Conservation (phyloP, 1,284 basidiomycete genomes). For the Cryptococcus maquisensis region DNA sequence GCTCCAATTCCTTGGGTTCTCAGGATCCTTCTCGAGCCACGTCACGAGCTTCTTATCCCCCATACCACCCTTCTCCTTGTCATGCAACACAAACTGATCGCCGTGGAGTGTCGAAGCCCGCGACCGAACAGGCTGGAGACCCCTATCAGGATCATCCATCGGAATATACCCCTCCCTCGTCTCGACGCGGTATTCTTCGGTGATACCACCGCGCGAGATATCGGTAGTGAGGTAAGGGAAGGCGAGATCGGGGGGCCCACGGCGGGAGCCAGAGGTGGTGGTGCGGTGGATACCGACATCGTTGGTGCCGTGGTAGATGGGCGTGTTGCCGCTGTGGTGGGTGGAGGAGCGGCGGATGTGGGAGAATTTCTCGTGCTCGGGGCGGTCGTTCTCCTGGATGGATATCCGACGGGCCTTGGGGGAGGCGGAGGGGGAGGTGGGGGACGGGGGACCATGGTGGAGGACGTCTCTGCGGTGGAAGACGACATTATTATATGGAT, state of each 20-base stretch:
- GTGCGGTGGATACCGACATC: constrained; percentile 3
- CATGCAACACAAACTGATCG: constrained; percentile 14
- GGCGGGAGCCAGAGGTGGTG: constrained; percentile 1
- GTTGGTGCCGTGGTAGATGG: neutral
- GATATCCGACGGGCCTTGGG: neutral
- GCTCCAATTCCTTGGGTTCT: constrained; percentile 35
- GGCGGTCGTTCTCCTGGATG: neutral
- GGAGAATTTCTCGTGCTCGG: neutral
- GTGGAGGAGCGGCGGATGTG: neutral
- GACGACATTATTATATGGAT: too few relatives aligned
- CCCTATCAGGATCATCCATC: constrained; percentile 23
- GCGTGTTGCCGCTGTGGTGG: neutral
- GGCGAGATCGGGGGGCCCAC: constrained; percentile 23
- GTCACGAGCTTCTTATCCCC: constrained; percentile 35
- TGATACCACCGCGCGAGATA: constrained; percentile 18
- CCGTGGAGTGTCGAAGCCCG: constrained; percentile 10
- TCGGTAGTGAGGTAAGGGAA: constrained; percentile 33
- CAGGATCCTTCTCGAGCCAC: constrained; percentile 23
- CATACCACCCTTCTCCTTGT: constrained; percentile 19
- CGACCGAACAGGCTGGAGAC: constrained; percentile 19
- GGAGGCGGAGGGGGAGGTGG: too few relatives aligned
- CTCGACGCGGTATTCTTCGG: constrained; percentile 30
- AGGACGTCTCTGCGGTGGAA: too few relatives aligned
- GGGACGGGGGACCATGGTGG: too few relatives aligned
- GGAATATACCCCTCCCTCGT: constrained; percentile 25